Conservation (phyloP, 768 basidiomycete genomes). For the Termitomyces sp. region DNA sequence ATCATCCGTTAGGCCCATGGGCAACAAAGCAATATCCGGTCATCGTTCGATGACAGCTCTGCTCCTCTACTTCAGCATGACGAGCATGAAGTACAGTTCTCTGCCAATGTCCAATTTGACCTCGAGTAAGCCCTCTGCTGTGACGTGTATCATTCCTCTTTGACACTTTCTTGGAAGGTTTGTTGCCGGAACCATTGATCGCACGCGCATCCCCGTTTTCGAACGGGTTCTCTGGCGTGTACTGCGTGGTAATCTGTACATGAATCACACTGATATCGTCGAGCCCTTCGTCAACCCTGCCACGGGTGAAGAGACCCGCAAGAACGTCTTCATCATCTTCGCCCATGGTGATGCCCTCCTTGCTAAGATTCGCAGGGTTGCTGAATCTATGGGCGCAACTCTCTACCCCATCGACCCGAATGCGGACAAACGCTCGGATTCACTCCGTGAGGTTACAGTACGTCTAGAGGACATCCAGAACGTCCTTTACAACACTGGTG, state of each 20-base stretch:
- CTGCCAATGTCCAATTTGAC: constrained; percentile 62
- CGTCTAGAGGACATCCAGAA: constrained; percentile 90
- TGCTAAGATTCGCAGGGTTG: constrained; percentile 95
- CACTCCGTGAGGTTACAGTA: constrained; percentile 80
- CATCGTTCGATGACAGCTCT: constrained; percentile 87
- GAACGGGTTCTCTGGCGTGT: constrained; percentile 99
- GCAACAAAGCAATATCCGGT: constrained; percentile 73
- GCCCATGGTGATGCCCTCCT: constrained; percentile 92
- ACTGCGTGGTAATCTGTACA: constrained; percentile 94
- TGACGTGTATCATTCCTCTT: not conserved
- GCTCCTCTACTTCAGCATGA: constrained; percentile 90
- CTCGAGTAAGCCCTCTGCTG: constrained; percentile 59
- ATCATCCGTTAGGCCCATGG: constrained; percentile 56
- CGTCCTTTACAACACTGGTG: constrained; percentile 84
- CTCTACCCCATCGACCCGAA: constrained; percentile 95
- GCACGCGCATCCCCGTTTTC: constrained; percentile 85
- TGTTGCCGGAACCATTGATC: constrained; percentile 94
- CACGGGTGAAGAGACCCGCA: constrained; percentile 79
- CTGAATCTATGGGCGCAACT: constrained; percentile 98
- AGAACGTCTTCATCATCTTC: constrained; percentile 99
- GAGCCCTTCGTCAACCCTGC: constrained; percentile 89
- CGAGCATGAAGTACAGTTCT: constrained; percentile 68
- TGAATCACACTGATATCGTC: constrained; percentile 95
- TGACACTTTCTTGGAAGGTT: constrained; percentile 45
- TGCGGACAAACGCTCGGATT: constrained; percentile 85